A percentile compares a stretch with the other conserved stretches of the same genome.
Evolutionary conservation across 2,329 filamentous ascomycete species (phyloP).

Genomic region (Rugonectria rugulosa): DNA sequence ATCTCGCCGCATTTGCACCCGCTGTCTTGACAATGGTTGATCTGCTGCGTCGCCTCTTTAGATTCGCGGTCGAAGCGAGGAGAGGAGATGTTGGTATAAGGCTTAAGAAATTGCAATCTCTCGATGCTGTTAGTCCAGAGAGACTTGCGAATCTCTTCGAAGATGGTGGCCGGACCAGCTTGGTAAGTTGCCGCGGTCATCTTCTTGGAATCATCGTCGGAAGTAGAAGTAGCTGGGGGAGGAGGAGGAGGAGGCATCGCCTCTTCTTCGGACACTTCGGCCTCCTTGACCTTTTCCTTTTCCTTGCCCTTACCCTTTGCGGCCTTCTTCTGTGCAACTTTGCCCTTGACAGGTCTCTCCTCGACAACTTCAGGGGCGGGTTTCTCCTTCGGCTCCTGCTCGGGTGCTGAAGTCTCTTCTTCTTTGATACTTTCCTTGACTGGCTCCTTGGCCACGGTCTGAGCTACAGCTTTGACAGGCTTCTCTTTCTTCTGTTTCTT

Average conservation of each 20-base stretch:
- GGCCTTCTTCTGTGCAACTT: conserved; percentile 41
- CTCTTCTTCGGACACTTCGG: conserved; percentile 29
- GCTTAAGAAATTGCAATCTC: conserved; percentile 48
- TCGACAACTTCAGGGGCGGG: conserved; percentile 24
- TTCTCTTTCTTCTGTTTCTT: conserved; percentile 87
- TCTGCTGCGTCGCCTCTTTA: conserved; percentile 31
- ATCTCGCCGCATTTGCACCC: conserved; percentile 51
- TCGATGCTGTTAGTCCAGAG: conserved; percentile 46
- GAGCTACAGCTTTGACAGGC: conserved; percentile 36
- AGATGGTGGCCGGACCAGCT: conserved; percentile 44
- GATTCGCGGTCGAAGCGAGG: conserved; percentile 39
- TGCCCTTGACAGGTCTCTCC: conserved; percentile 36
- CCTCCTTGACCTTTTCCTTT: conserved; percentile 33
- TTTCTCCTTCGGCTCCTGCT: conserved; percentile 10
- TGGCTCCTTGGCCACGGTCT: conserved; percentile 22
- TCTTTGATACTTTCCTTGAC: conserved; percentile 23
- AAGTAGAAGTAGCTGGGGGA: conserved; percentile 24
- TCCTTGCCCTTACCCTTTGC: conserved; percentile 42
- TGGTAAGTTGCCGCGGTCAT: conserved; percentile 24
- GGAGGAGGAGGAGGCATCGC: conserved; percentile 29
- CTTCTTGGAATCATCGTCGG: conserved; percentile 36
- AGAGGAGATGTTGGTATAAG: conserved; percentile 39
- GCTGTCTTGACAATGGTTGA: conserved; percentile 46
- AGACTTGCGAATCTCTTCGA: conserved; percentile 44
- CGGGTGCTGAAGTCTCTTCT: conserved; percentile 14